Evolutionary conservation across 2,329 filamentous ascomycete species (phyloP), one percentile per base, ranked within the genome.

Genomic region (Aspergillus persii): DNA sequence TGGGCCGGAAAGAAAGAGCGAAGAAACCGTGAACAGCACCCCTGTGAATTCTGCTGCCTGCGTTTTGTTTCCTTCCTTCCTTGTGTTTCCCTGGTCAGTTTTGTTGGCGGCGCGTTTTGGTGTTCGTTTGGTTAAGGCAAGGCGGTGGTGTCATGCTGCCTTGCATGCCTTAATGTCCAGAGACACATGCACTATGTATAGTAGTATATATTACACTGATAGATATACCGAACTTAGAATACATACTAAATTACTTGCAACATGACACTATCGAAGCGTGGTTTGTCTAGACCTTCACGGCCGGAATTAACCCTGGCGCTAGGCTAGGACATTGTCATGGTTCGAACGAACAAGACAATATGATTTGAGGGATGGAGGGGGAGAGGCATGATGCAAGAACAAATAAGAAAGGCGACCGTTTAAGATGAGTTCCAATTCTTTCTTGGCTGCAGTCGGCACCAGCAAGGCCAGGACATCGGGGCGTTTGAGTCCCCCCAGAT

Each of bases 1-100:
- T 87, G 11, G 68, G 60, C 50, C 64, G 60, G 46, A 68, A 65
- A 54, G 74, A 75, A 57, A 62, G 69, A 39, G 63, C 50, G 7
- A 60, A 31, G 46, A 51, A 30, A 33, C 18, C 30, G 2, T 65
- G 18, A 63, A 39, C 29, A 33, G 18, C 8, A 47, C 26, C 9
- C 18, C 26, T 47, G 36, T 41, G 36, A 41, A n/a, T 41, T 41
- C n/a, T 41, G 36, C n/a, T 41, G 36, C 36, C 36, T 41, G 15
- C 15, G 26, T 27, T 47, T 47, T 8, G 9, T 47, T 47, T 47
- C 26, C 27, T 12, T 47, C 26, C 27, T 12, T 47, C 26, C 4
- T 23, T 23, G 18, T 23, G 18, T 47, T 47, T 47, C 26, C 44
- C 27, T 26, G 44, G 8, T 47, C 9, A 3, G 18, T 1, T 47